Evolutionary conservation across 768 basidiomycete species (phyloP), one percentile per base, ranked within the genome.

Genomic region (Symmetrospora coprosmae): DNA sequence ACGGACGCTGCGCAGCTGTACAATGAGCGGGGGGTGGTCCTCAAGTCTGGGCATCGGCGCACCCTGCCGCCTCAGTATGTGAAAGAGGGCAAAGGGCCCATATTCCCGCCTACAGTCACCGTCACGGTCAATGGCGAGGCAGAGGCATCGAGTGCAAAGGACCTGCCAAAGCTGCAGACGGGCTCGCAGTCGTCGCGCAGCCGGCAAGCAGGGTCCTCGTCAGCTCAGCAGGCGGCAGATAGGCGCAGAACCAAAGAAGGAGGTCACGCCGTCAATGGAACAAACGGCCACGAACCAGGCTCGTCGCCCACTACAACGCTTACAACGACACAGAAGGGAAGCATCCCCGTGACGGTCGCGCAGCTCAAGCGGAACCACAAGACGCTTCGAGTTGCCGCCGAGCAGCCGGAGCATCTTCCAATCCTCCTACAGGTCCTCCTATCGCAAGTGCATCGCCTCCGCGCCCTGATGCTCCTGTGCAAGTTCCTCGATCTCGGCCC

Each of bases 401-500:
- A 87, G 68, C 90, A 91, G 5, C 94, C 94, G 11, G 90, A 92
- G 68, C 92, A 99, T 68, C 82, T 99, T 1, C 92, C 94, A 5
- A 94, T 97, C 56, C 90, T 99, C 9, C 81, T 99, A 2, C 94
- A 99, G 73, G 91, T 99, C 17, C 80, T 99, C 31, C 80, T 99
- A 8, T 94, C 91, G 4, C 94, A 97, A 69, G 87, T 87, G 0
- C 91, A 97, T 72, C 84, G 94, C 38, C 81, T 97, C 4, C 83
- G 89, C 6, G 94, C 94, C 2, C 82, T 99, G 62, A 92, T 96
- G 65, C 81, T 96, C 23, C 80, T 99, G 4, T 92, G 90, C 33
- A 87, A 91, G 74, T 99, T 97, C 66, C 89, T 97, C 67, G 94
- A 99, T 71, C 80, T 99, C 6, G 94, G 94, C 0, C 91, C 94